These are phyloP conservation scores for Pseudogymnoascus sp. DNA, from an alignment of 2,329 filamentous ascomycete species.

Conservation along the genomic window DNA sequence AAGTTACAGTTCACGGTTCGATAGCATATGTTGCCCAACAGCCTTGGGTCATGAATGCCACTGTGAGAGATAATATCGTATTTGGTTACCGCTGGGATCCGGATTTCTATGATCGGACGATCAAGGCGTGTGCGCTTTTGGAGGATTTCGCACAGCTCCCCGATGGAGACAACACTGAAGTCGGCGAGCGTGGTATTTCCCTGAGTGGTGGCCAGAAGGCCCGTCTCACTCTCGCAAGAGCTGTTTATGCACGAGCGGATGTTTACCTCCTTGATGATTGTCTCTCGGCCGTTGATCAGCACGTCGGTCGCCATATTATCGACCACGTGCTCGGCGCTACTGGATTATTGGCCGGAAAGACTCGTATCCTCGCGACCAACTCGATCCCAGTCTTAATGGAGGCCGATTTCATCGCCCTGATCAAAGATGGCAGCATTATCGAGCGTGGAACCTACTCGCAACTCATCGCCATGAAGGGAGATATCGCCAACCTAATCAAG, in stretches of 20 bases:
- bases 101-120: slow-evolving; percentile 85
- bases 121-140: slow-evolving; percentile 80
- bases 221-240: slow-evolving; percentile 80
- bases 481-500: slow-evolving; percentile 76
- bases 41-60: slow-evolving; percentile 96
- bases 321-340: slow-evolving; percentile 83
- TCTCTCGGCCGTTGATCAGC: slow-evolving; percentile 94
- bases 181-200: slow-evolving; percentile 93
- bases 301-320: slow-evolving; percentile 90
- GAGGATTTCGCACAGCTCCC: slow-evolving; percentile 90
- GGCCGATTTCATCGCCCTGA: slow-evolving; percentile 77
- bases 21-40: slow-evolving; percentile 90
- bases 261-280: slow-evolving; percentile 92
- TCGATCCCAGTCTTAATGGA: slow-evolving; percentile 85
- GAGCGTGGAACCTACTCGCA: slow-evolving; percentile 89
- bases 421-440: slow-evolving; percentile 73
- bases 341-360: slow-evolving; percentile 77
- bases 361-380: slow-evolving; percentile 88
- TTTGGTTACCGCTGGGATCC: slow-evolving; percentile 94
- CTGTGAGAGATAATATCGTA: slow-evolving; percentile 91
- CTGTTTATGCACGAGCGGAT: slow-evolving; percentile 94
- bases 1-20: slow-evolving; percentile 72
- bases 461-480: slow-evolving; percentile 86
- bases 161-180: slow-evolving; percentile 92
- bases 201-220: slow-evolving; percentile 95